A percentile compares a stretch with the other conserved stretches of the same genome.
Conservation (phyloP, 2,329 filamentous ascomycete species). For the Penicillium sp. region DNA sequence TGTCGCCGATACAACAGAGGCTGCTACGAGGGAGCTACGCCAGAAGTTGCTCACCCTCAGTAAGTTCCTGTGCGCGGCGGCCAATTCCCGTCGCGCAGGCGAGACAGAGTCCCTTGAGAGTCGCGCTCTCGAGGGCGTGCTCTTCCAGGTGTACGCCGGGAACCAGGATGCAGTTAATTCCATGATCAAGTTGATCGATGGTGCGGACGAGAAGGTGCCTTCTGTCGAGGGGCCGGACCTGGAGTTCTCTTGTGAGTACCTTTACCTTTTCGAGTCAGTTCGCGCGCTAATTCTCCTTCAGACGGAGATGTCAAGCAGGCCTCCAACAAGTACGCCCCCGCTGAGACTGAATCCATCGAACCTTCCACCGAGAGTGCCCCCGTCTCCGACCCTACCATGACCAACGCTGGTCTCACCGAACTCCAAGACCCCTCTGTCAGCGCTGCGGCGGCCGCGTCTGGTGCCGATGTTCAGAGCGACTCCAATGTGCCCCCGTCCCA, state of each 20-base stretch:
- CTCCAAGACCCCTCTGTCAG: constrained; percentile 49
- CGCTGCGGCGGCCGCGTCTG: constrained; percentile 35
- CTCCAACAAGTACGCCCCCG: constrained; percentile 42
- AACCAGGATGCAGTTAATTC: constrained; percentile 56
- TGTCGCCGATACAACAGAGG: constrained; percentile 46
- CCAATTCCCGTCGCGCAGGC: constrained; percentile 55
- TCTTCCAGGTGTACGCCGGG: constrained; percentile 61
- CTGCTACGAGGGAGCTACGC: constrained; percentile 48
- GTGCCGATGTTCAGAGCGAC: constrained; percentile 8
- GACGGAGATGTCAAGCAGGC: constrained; percentile 52
- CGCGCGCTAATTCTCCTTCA: constrained; percentile 19
- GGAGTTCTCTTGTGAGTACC: constrained; percentile 54
- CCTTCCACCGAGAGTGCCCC: constrained; percentile 33
- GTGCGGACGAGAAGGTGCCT: constrained; percentile 54
- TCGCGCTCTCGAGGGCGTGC: constrained; percentile 60
- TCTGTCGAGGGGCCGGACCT: constrained; percentile 54
- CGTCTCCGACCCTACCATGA: constrained; percentile 56
- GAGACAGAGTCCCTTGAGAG: constrained; percentile 56
- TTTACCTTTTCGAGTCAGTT: neutral
- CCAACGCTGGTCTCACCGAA: constrained; percentile 58
- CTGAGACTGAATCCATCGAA: constrained; percentile 31
- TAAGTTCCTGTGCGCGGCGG: constrained; percentile 60
- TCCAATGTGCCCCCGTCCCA: constrained; percentile 35
- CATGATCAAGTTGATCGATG: constrained; percentile 58
- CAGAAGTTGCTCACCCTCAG: constrained; percentile 56